phyloP scores from a whole-genome alignment of 108 stramenopile genomes.

The Asterionellopsis glacialis region DNA sequence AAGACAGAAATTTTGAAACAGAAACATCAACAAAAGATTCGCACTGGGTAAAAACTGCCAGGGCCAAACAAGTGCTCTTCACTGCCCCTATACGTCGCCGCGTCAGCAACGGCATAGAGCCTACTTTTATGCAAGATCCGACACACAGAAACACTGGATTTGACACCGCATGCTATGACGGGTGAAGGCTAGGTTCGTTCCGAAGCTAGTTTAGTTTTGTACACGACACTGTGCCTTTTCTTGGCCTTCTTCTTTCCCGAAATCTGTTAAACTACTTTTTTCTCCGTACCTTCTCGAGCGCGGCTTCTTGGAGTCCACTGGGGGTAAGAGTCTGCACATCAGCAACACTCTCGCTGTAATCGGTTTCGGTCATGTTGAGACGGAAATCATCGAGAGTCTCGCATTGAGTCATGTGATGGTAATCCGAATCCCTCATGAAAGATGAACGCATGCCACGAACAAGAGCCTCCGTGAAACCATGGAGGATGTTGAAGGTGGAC shows the following conservation, averaged over 20 bases:
- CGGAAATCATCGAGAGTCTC: conserved; percentile 95
- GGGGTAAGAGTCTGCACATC: conserved; percentile 77
- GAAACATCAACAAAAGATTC: too few relatives aligned
- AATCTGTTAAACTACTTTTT: neutral
- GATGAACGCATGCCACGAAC: conserved; percentile 94
- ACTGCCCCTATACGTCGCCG: too few relatives aligned
- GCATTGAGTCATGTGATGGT: conserved; percentile 95
- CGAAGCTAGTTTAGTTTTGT: too few relatives aligned
- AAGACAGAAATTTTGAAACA: neutral
- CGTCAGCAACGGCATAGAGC: too few relatives aligned
- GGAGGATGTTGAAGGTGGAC: conserved; percentile 91
- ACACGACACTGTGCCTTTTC: too few relatives aligned
- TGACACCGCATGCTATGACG: too few relatives aligned
- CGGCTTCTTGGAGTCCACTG: conserved; percentile 76
- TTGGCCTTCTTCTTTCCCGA: neutral
- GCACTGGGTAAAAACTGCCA: too few relatives aligned
- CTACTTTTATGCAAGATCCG: too few relatives aligned
- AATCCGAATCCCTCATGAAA: conserved; percentile 90
- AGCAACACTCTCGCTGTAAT: conserved; percentile 88
- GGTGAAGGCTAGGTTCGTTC: too few relatives aligned
- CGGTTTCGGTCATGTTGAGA: conserved; percentile 96
- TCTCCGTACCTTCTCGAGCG: conserved; percentile 78
- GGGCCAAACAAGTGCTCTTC: too few relatives aligned
- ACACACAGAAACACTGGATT: too few relatives aligned
- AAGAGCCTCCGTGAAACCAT: conserved; percentile 95